phyloP scores from a whole-genome alignment of 306 rosid genomes.

The Leucaena leucocephala region DNA sequence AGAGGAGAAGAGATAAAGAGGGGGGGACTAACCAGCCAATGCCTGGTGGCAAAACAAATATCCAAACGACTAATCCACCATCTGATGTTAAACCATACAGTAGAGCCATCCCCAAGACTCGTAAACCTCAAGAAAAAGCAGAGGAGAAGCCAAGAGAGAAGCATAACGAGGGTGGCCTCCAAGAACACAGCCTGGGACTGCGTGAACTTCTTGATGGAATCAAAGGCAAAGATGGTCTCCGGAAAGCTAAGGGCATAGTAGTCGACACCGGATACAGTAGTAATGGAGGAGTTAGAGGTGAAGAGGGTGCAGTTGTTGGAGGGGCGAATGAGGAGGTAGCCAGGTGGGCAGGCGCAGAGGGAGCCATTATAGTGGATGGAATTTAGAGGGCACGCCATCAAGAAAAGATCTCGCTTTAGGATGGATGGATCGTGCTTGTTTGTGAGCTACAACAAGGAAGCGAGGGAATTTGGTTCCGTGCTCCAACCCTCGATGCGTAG shows the following conservation, averaged over 20 bases:
- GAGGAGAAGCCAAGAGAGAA: slow-evolving; percentile 75
- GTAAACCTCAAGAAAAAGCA: slow-evolving; percentile 70
- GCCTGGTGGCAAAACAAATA: slow-evolving; percentile 87
- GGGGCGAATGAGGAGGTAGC: slow-evolving; percentile 49
- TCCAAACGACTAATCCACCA: slow-evolving; percentile 95
- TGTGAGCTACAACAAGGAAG: background rate
- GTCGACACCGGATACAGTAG: slow-evolving; percentile 54
- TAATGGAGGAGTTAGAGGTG: slow-evolving; percentile 45
- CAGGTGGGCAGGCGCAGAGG: slow-evolving; percentile 81
- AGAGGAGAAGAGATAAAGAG: background rate
- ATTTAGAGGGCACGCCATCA: slow-evolving; percentile 72
- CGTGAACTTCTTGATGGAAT: slow-evolving; percentile 80
- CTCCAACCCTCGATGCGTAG: background rate
- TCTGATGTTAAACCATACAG: slow-evolving; percentile 72
- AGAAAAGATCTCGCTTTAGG: background rate
- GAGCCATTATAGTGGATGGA: slow-evolving; percentile 66
- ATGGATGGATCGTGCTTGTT: background rate
- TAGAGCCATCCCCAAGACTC: slow-evolving; percentile 70
- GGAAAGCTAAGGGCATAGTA: slow-evolving; percentile 61
- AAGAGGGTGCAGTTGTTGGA: slow-evolving; percentile 56
- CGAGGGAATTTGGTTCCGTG: background rate
- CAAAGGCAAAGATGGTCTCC: slow-evolving; percentile 62
- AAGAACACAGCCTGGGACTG: slow-evolving; percentile 97
- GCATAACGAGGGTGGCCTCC: slow-evolving; percentile 78
- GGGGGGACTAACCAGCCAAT: slow-evolving; percentile 80